Evolutionary conservation across 2,329 filamentous ascomycete genomes (phyloP).

Genomic region (Ceratocystis lukuohia): DNA sequence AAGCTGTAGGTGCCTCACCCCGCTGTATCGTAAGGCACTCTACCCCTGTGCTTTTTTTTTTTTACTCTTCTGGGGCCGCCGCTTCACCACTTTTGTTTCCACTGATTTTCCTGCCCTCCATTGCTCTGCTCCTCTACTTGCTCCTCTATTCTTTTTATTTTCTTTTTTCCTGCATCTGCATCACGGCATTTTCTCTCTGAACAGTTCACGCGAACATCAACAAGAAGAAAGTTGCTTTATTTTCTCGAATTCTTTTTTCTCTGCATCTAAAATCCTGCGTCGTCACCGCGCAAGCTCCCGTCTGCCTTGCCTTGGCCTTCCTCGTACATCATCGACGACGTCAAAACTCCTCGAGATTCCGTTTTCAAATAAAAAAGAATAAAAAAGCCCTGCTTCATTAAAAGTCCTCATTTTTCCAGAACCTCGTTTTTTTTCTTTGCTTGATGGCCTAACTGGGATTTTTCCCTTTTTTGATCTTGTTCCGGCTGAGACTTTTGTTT

Average conservation of each 20-base stretch:
- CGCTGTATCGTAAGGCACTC: neutral
- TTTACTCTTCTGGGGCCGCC: neutral
- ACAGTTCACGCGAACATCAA: too few relatives aligned
- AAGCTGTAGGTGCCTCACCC: neutral
- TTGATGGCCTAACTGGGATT: neutral
- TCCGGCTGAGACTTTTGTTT: slow-evolving; percentile 28
- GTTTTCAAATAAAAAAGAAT: neutral
- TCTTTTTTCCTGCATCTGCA: neutral
- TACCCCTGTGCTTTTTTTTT: neutral
- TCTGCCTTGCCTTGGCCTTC: neutral
- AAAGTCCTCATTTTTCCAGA: neutral
- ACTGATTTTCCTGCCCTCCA: neutral
- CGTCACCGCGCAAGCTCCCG: neutral
- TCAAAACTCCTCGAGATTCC: neutral
- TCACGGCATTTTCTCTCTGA: too few relatives aligned
- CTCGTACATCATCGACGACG: neutral
- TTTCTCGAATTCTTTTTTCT: neutral
- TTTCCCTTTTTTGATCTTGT: neutral
- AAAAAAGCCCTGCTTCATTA: neutral
- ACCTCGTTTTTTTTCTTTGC: neutral
- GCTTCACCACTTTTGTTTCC: neutral
- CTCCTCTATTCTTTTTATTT: neutral
- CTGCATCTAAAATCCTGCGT: neutral
- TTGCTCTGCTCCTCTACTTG: neutral
- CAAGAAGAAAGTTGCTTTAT: too few relatives aligned